Evolutionary conservation across 768 basidiomycete genomes (phyloP), one percentile per base, ranked within the genome.

Genomic region (Asterophora lycoperdoides): DNA sequence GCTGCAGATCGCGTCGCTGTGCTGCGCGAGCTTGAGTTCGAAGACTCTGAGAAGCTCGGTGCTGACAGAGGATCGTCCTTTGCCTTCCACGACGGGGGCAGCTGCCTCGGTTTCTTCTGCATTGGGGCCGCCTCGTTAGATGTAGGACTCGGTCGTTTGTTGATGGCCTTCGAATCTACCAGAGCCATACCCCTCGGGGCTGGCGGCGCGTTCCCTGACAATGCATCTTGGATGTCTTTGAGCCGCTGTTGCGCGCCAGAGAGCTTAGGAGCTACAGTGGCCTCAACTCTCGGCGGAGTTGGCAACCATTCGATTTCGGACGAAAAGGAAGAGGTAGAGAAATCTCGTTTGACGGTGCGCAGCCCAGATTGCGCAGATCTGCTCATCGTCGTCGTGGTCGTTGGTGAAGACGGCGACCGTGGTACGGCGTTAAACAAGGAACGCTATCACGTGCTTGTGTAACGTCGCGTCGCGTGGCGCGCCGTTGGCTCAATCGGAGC

Each of bases 271-370:
- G 59, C 46, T 10, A 3, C 30, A 32, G 4, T 10, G 3, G 46
- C n/a, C 9, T 52, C 47, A 23, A 51, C 39, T 19, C 29, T 23
- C 8, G 49, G 61, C 14, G 68, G 68, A 43, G 70, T 77, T 45
- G 70, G 73, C 5, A 66, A 63, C 70, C 77, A 77, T 9, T 69
- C 64, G 43, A 74, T 72, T 20, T 73, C 68, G 43, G 71, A 71
- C 2, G 75, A 60, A 3, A 61, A 32, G 3, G 67, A 60, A 0
- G 61, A 62, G 53, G 67, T 40, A 0, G 83, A 85, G 61, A 79
- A 89, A 62, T 89, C 80, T 49, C 88, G 77, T 54, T 73, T 73
- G 38, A 88, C 53, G 1, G 74, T 73, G 30, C 77, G 68, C 18
- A 89, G 74, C 1, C 86, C 87, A 1, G 86, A 89, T 55, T 70